A percentile compares a stretch with the other conserved stretches of the same genome.
These are phyloP conservation scores for Emergomyces pasteurianus DNA, from an alignment of 2,329 filamentous ascomycete species.

Conservation along the genomic window DNA sequence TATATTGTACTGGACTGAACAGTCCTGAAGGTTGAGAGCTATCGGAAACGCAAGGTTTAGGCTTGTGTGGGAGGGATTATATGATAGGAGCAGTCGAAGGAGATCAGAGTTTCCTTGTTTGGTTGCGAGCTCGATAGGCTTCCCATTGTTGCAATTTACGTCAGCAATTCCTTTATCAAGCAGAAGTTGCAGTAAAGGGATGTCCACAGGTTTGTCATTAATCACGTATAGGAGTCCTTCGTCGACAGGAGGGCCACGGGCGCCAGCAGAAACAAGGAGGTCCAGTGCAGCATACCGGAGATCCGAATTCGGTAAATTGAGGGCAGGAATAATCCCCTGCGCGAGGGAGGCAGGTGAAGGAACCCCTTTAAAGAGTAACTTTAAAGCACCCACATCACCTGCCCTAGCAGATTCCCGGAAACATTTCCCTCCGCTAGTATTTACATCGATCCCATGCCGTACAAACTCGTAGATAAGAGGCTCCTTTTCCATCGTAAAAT, in stretches of 20 bases:
- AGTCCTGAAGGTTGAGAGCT: constrained; percentile 5
- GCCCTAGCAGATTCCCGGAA: constrained; percentile 7
- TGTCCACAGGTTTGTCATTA: constrained; percentile 9
- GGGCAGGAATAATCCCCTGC: constrained; percentile 8
- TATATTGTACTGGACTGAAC: constrained; percentile 7
- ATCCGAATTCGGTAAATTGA: constrained; percentile 5
- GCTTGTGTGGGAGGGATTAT: constrained; percentile 5
- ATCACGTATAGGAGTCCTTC: constrained; percentile 7
- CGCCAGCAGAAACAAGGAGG: constrained; percentile 10
- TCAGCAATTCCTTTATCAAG: constrained; percentile 11
- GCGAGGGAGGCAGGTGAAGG: constrained; percentile 9
- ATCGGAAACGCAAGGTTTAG: constrained; percentile 7
- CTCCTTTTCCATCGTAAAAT: constrained; percentile 6
- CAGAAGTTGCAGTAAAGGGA: constrained; percentile 8
- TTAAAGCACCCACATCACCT: constrained; percentile 9
- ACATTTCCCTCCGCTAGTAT: constrained; percentile 9
- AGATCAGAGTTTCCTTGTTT: constrained; percentile 6
- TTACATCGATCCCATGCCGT: constrained; percentile 10
- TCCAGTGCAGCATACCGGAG: constrained; percentile 10
- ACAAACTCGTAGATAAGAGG: constrained; percentile 10
- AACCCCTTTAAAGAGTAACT: constrained; percentile 9
- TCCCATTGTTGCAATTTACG: constrained; percentile 9
- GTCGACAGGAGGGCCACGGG: constrained; percentile 9
- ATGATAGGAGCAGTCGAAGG: constrained; percentile 9
- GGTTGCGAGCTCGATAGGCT: constrained; percentile 7